A percentile compares a stretch with the other conserved stretches of the same genome.
These are phyloP conservation scores for Trametes cubensis DNA, from an alignment of 768 basidiomycete species.

Conservation along the genomic window DNA sequence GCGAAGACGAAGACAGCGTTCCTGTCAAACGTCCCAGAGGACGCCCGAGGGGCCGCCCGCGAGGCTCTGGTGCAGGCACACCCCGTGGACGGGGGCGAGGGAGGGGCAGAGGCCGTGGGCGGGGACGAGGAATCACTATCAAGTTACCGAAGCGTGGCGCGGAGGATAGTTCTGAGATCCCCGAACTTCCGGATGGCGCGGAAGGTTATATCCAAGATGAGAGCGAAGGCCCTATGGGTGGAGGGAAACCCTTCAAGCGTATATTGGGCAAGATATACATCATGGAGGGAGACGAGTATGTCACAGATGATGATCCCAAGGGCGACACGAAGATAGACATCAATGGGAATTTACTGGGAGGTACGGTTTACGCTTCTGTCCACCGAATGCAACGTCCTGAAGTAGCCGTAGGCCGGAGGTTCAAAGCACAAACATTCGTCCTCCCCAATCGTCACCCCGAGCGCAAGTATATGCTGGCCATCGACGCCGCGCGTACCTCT, in stretches of 20 bases:
- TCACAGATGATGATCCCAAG: slow-evolving; percentile 79
- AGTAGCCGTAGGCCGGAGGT: slow-evolving; percentile 65
- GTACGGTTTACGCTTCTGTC: slow-evolving; percentile 43
- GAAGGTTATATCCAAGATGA: slow-evolving; percentile 26
- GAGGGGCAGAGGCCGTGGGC: slow-evolving; percentile 34
- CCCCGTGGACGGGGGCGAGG: slow-evolving; percentile 33
- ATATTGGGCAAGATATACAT: slow-evolving; percentile 75
- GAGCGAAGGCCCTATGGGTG: slow-evolving; percentile 40
- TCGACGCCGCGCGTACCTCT: slow-evolving; percentile 94
- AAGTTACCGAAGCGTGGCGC: slow-evolving; percentile 39
- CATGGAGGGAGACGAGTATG: slow-evolving; percentile 88
- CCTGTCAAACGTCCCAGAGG: slow-evolving; percentile 30
- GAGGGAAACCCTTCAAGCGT: slow-evolving; percentile 71
- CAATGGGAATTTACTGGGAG: slow-evolving; percentile 81
- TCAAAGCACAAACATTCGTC: slow-evolving; percentile 89
- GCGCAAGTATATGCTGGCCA: slow-evolving; percentile 91
- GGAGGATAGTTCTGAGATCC: slow-evolving; percentile 45
- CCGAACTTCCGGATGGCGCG: slow-evolving; percentile 34
- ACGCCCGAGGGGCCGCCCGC: slow-evolving; percentile 29
- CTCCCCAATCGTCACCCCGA: slow-evolving; percentile 84
- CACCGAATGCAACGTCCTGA: not conserved
- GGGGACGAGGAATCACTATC: slow-evolving; percentile 34
- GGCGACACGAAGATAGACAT: slow-evolving; percentile 92
- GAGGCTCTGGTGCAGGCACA: slow-evolving; percentile 29
- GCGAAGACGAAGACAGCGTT: slow-evolving; percentile 26